Evolutionary conservation across 495 filamentous ascomycete species (phyloP).

Genomic region (Penicillium pancosmium): DNA sequence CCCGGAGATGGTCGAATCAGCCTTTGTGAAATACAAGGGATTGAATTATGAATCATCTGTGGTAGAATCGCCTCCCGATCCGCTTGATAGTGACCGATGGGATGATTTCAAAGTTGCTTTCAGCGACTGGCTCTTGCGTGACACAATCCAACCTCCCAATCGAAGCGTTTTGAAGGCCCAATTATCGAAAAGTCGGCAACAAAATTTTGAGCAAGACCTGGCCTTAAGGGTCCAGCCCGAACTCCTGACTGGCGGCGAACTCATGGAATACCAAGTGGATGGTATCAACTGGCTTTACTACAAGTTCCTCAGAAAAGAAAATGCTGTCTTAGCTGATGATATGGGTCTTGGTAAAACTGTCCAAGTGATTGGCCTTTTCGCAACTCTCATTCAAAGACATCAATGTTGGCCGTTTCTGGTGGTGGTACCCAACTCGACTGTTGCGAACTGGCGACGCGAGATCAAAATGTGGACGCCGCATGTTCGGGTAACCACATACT

Average conservation of each 20-base stretch:
- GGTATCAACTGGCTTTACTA: constrained; percentile 98
- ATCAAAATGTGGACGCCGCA: constrained; percentile 91
- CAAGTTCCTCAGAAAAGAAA: constrained; percentile 77
- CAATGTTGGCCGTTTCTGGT: constrained; percentile 90
- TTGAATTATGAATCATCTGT: constrained; percentile 89
- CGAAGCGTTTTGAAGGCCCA: constrained; percentile 57
- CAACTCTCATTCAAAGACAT: constrained; percentile 76
- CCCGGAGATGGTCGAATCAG: constrained; percentile 50
- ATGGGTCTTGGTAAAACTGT: constrained; percentile 99
- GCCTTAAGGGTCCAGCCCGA: constrained; percentile 73
- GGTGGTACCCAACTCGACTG: constrained; percentile 92
- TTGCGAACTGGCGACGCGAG: constrained; percentile 95
- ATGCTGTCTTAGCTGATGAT: constrained; percentile 95
- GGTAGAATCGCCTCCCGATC: constrained; percentile 83
- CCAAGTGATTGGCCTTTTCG: constrained; percentile 83
- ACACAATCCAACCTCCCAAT: constrained; percentile 64
- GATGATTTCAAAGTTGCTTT: constrained; percentile 82
- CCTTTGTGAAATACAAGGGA: constrained; percentile 91
- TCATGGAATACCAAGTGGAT: constrained; percentile 94
- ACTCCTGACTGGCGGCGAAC: constrained; percentile 71
- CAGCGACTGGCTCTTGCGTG: constrained; percentile 76
- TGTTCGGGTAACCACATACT: constrained; percentile 88
- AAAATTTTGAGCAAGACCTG: constrained; percentile 66
- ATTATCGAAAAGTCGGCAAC: constrained; percentile 60
- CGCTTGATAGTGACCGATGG: constrained; percentile 68